phyloP scores from a whole-genome alignment of 371 early-diverging fungal genomes.

The Mortierella sp. region DNA sequence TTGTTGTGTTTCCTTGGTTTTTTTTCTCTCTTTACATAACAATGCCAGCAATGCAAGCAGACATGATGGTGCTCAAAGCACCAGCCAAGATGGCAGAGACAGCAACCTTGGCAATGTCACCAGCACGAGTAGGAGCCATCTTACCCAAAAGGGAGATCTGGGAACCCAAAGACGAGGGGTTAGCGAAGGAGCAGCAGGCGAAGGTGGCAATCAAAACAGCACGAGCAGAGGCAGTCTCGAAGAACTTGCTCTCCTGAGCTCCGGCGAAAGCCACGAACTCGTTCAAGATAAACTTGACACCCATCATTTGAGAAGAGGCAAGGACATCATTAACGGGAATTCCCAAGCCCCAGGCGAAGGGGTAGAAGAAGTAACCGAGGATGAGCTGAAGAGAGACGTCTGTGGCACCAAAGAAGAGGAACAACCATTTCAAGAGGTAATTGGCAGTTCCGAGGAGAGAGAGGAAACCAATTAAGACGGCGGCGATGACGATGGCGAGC shows the following conservation, averaged over 20 bases:
- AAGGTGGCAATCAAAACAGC: conserved; percentile 74
- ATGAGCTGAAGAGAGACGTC: conserved; percentile 74
- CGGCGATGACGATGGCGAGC: conserved; percentile 80
- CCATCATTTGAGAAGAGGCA: conserved; percentile 80
- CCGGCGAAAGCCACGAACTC: conserved; percentile 86
- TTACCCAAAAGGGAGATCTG: conserved; percentile 86
- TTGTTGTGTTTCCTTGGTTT: background rate
- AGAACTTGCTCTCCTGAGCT: conserved; percentile 20
- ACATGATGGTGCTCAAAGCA: conserved; percentile 84
- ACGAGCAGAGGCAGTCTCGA: conserved; percentile 58
- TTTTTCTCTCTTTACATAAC: conserved; percentile 62
- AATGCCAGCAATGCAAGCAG: conserved; percentile 88
- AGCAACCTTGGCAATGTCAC: conserved; percentile 83
- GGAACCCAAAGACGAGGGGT: conserved; percentile 89
- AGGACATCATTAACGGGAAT: conserved; percentile 73
- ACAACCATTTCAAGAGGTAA: conserved; percentile 79
- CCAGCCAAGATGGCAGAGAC: conserved; percentile 88
- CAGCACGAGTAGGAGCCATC: conserved; percentile 83
- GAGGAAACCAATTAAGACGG: conserved; percentile 81
- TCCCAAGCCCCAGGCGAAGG: conserved; percentile 88
- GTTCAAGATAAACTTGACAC: conserved; percentile 89
- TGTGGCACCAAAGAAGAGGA: conserved; percentile 76
- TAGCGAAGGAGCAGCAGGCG: conserved; percentile 92
- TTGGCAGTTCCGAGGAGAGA: conserved; percentile 79
- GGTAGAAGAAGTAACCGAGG: conserved; percentile 83